Conservation (phyloP, 371 early-diverging fungal genomes). For the Globomyces sp. region DNA sequence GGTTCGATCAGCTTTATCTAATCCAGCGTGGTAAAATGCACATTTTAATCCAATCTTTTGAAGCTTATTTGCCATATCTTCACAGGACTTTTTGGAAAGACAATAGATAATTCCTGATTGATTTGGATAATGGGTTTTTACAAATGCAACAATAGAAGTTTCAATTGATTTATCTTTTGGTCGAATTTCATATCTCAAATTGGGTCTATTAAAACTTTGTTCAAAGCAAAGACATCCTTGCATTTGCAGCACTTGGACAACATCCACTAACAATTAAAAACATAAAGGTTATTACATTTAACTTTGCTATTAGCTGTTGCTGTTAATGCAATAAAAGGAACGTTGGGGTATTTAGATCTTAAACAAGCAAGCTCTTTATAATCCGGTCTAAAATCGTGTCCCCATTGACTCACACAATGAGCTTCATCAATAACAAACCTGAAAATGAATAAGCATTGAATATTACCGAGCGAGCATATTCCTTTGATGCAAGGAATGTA, state of each 20-base stretch:
- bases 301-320: constrained; percentile 97
- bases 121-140: constrained; percentile 63
- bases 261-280: constrained; percentile 38
- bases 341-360: constrained; percentile 63
- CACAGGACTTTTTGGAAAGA: constrained; percentile 81
- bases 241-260: constrained; percentile 59
- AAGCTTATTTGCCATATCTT: constrained; percentile 74
- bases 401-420: constrained; percentile 94
- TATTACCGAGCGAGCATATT: constrained; percentile 52
- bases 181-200: constrained; percentile 81
- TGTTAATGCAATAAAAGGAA: constrained; percentile 98
- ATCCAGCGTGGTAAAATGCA: constrained; percentile 91
- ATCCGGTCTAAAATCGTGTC: constrained; percentile 88
- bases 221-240: constrained; percentile 66
- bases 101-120: constrained; percentile 99
- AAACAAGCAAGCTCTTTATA: constrained; percentile 66
- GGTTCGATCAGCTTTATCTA: constrained; percentile 83
- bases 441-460: no score
- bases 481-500: constrained; percentile 61
- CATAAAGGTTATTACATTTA: constrained; percentile 49
- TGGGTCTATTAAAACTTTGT: constrained; percentile 88
- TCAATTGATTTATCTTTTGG: constrained; percentile 50
- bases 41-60: constrained; percentile 45
- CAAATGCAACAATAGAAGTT: constrained; percentile 77
- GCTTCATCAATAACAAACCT: constrained; percentile 99